These are phyloP conservation scores for Cucumis hystrix DNA, from an alignment of 306 rosid species.

Conservation along the genomic window DNA sequence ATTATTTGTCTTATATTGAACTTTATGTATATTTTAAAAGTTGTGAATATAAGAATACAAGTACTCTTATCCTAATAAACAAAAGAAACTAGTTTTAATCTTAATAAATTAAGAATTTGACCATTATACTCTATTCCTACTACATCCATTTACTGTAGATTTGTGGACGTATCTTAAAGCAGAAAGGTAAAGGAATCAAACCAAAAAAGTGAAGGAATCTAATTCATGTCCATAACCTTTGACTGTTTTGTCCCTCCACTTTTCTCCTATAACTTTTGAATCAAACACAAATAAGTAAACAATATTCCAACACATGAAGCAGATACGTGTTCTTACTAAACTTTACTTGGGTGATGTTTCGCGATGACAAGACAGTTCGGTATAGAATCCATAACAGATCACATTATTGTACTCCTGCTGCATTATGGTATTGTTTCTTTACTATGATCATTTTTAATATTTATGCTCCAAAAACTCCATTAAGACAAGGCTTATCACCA, in stretches of 20 bases:
- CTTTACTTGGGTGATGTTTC: not conserved
- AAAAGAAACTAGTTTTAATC: too few relatives aligned
- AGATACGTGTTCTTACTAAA: not conserved
- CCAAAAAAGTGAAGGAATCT: not conserved
- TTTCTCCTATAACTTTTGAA: not conserved
- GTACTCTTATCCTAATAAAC: too few relatives aligned
- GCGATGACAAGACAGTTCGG: not conserved
- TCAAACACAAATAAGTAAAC: not conserved
- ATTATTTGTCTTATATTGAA: not conserved
- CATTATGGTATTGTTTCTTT: not conserved
- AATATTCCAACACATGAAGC: not conserved
- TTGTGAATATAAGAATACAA: too few relatives aligned
- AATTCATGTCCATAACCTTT: slow-evolving; percentile 15
- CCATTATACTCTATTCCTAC: too few relatives aligned
- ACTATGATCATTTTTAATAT: not conserved
- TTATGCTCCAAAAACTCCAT: not conserved
- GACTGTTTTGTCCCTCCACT: slow-evolving; percentile 18
- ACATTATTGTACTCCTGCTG: not conserved
- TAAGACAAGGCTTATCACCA: not conserved
- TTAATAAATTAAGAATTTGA: too few relatives aligned
- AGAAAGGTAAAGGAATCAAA: not conserved
- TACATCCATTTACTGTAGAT: not conserved
- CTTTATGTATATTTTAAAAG: not conserved
- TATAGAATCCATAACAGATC: not conserved
- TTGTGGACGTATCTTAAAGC: not conserved